A percentile compares a stretch with the other conserved stretches of the same genome.
Evolutionary conservation across 2,329 filamentous ascomycete genomes (phyloP).

Genomic region (Aspergillus sp.): DNA sequence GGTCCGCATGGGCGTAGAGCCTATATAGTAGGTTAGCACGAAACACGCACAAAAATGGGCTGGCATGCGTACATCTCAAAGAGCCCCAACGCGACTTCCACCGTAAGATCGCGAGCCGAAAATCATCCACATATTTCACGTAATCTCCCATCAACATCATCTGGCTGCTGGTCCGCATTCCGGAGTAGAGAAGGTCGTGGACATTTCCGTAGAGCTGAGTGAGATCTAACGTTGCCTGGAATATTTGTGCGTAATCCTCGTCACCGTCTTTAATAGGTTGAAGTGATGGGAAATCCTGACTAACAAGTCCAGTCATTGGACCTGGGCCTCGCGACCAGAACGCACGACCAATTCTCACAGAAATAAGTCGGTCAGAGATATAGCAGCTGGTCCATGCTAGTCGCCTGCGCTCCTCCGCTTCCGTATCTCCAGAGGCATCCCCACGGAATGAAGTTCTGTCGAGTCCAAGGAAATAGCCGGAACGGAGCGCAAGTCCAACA

Average conservation of each 20-base stretch:
- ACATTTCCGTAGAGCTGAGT: conserved; percentile 73
- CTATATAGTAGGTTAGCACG: conserved; percentile 33
- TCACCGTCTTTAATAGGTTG: conserved; percentile 58
- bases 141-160: conserved; percentile 71
- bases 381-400: conserved; percentile 71
- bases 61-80: conserved; percentile 54
- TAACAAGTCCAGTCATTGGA: conserved; percentile 62
- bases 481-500: conserved; percentile 67
- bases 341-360: conserved; percentile 68
- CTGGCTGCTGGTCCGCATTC: conserved; percentile 67
- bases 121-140: conserved; percentile 74
- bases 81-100: conserved; percentile 72
- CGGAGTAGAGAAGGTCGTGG: conserved; percentile 71
- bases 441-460: conserved; percentile 68
- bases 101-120: conserved; percentile 65
- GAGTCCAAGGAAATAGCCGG: conserved; percentile 69
- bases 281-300: conserved; percentile 67
- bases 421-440: conserved; percentile 59
- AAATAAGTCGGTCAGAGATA: conserved; percentile 67
- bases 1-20: conserved; percentile 65
- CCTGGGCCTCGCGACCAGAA: conserved; percentile 74
- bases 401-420: conserved; percentile 61
- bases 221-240: conserved; percentile 69
- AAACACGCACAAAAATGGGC: neutral
- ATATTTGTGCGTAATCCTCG: conserved; percentile 67